A percentile compares a stretch with the other conserved stretches of the same genome.
These are phyloP conservation scores for Ceratopteris richardii DNA, from an alignment of 75 land plant species.

Conservation along the genomic window DNA sequence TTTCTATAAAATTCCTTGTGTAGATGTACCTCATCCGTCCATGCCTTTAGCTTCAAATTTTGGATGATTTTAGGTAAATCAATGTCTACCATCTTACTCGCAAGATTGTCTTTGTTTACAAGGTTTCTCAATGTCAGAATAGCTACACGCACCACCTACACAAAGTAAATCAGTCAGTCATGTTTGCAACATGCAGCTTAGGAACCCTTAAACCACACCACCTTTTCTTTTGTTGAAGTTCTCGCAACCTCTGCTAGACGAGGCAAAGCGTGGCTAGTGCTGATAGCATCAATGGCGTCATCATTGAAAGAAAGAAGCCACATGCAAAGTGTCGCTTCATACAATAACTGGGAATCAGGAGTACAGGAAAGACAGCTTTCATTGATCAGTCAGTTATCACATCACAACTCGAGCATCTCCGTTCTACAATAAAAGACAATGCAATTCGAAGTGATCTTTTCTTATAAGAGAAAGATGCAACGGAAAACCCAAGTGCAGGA, in stretches of 20 bases:
- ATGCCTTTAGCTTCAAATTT: conserved; percentile 83
- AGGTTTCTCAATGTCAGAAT: conserved; percentile 69
- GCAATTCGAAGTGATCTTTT: too few relatives aligned
- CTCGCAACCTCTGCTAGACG: conserved; percentile 77
- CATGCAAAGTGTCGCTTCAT: conserved; percentile 82
- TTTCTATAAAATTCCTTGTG: too few relatives aligned
- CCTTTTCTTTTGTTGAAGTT: conserved; percentile 92
- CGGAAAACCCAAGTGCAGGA: too few relatives aligned
- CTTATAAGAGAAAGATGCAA: too few relatives aligned
- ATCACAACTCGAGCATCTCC: too few relatives aligned
- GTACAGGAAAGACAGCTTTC: too few relatives aligned
- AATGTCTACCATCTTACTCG: conserved; percentile 86
- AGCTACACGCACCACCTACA: conserved; percentile 85
- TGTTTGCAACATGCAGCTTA: too few relatives aligned
- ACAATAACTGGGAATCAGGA: conserved; percentile 82
- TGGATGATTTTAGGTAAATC: conserved; percentile 80
- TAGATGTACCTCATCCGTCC: conserved; percentile 99
- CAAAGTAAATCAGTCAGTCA: too few relatives aligned
- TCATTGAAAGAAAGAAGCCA: conserved; percentile 92
- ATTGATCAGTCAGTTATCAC: too few relatives aligned
- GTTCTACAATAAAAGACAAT: too few relatives aligned
- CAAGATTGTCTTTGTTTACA: conserved; percentile 59
- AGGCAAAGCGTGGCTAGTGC: conserved; percentile 53
- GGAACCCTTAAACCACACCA: conserved; percentile 7
- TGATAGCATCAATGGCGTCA: conserved; percentile 64